phyloP scores from a whole-genome alignment of 2,329 filamentous ascomycete species.

The Aplosporella prunicola region DNA sequence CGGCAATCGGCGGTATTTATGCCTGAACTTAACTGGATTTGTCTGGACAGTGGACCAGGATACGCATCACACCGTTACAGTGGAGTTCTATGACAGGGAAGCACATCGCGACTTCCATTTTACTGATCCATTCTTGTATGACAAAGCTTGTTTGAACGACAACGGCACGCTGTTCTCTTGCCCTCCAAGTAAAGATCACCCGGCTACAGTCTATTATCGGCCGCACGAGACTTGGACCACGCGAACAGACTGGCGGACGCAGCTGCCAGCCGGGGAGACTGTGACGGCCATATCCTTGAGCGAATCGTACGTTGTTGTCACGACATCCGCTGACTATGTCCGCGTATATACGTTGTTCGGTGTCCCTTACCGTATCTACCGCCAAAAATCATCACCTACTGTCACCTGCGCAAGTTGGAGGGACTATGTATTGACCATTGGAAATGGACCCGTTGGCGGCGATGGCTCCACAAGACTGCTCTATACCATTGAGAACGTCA shows the following conservation, averaged over 20 bases:
- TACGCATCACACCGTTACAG: constrained; percentile 76
- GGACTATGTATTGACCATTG: constrained; percentile 93
- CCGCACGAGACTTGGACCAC: constrained; percentile 96
- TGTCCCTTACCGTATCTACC: constrained; percentile 77
- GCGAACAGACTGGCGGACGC: constrained; percentile 79
- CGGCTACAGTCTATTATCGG: constrained; percentile 85
- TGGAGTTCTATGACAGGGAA: constrained; percentile 95
- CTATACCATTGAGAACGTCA: constrained; percentile 92
- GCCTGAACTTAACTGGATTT: constrained; percentile 84
- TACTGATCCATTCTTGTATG: constrained; percentile 89
- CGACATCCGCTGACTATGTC: constrained; percentile 79
- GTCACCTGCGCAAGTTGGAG: constrained; percentile 91
- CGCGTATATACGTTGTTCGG: constrained; percentile 90
- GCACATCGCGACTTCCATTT: constrained; percentile 93
- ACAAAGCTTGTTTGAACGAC: constrained; percentile 85
- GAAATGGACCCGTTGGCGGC: constrained; percentile 75
- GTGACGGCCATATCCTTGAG: constrained; percentile 83
- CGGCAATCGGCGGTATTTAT: constrained; percentile 86
- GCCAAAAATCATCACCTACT: constrained; percentile 80
- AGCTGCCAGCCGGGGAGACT: constrained; percentile 77
- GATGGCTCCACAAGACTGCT: constrained; percentile 70
- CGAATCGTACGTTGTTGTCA: constrained; percentile 82
- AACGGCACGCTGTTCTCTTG: constrained; percentile 80
- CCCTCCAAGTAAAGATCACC: constrained; percentile 50
- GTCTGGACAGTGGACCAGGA: constrained; percentile 98